Evolutionary conservation across 495 filamentous ascomycete genomes (phyloP), one percentile per base, ranked within the genome.

Genomic region (Aspergillus homomorphus): DNA sequence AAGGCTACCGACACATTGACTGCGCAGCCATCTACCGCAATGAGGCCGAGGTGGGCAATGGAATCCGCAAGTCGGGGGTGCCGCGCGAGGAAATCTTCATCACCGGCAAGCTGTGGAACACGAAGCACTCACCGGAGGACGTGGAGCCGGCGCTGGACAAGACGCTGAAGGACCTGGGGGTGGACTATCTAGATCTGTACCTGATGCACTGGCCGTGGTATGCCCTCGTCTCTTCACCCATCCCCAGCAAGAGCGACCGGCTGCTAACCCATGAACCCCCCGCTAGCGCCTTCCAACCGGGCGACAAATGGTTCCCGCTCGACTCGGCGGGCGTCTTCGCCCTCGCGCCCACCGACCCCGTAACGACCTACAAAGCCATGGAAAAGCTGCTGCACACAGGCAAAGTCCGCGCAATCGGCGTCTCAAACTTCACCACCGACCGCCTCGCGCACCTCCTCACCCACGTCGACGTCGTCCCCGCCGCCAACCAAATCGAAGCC

Each of bases 1-100:
- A 73, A 10, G 89, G 89, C 6, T 92, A 90, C 66, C 74, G 77
- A 52, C 87, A 88, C 52, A 71, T 94, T 56, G 90, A 94, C 70
- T 87, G 84, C 21, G 90, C 90, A 0, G 79, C 81, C 8, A 77
- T 72, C 44, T 93, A 94, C 67, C 74, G 77, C 59, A 92, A 91
- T 61, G 89, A 94, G 70, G 79, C 68, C 6, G 78, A 83, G 9
- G 86, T 84, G 23, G 87, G 84, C 1, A 67, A 76, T 0, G 88
- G 86, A 4, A 84, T 94, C 50, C 70, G 73, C 18, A 70, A 76
- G 45, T 75, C 81, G 19, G 76, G 77, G 1, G 69, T 91, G 3
- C 79, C 86, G 0, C 83, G 89, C 30, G 72, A 76, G 18, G 71
- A 88, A 28, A 74, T 92, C 45, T 92, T 86, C 75, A 85, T 90